Conservation (phyloP, 306 rosid genomes). For the Echinosophora koreensis region DNA sequence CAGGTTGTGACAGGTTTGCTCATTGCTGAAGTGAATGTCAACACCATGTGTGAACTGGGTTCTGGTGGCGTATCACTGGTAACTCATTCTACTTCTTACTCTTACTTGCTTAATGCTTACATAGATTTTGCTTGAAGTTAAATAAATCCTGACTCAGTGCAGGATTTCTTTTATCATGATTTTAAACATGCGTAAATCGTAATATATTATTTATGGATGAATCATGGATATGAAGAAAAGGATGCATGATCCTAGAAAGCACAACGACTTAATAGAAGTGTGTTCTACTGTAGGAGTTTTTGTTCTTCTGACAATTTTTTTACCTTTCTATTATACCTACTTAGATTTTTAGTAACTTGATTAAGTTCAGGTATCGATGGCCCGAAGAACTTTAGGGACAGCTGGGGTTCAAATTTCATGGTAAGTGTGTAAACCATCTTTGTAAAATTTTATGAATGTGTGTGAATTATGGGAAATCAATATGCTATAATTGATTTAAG, state of each 20-base stretch:
- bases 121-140: neutral
- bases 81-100: conserved; percentile 41
- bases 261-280: neutral
- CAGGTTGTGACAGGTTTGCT: conserved; percentile 87
- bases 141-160: neutral
- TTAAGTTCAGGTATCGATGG: conserved; percentile 79
- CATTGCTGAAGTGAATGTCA: conserved; percentile 81
- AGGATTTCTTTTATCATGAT: neutral
- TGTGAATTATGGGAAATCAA: neutral
- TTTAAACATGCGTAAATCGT: conserved; percentile 17
- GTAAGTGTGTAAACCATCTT: conserved; percentile 50
- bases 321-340: conserved; percentile 19
- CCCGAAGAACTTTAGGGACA: conserved; percentile 77
- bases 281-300: conserved; percentile 28
- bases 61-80: conserved; percentile 84
- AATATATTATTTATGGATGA: neutral
- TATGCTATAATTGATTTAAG: neutral
- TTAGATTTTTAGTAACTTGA: conserved; percentile 39
- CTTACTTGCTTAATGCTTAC: neutral
- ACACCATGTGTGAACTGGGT: conserved; percentile 87
- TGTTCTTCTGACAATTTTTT: conserved; percentile 27
- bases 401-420: conserved; percentile 81
- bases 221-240: conserved; percentile 16
- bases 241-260: conserved; percentile 14
- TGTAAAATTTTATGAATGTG: neutral